Percentiles rank a stretch among this genome's conserved stretches.
Conservation (phyloP, 2,329 filamentous ascomycete genomes). For the Didymella sp. region DNA sequence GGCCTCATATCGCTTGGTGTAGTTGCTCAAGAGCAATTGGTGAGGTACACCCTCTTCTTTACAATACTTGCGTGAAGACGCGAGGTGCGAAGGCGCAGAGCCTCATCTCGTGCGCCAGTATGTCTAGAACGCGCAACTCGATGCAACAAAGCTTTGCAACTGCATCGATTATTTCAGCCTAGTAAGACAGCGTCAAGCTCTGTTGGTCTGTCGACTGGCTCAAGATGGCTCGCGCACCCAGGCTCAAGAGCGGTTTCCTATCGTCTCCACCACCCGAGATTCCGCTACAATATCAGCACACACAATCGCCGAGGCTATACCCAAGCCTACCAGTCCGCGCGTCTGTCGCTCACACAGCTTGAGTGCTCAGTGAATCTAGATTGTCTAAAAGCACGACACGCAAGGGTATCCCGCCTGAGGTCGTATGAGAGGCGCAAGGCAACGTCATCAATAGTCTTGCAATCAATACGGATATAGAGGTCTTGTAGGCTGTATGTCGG, state of each 20-base stretch:
- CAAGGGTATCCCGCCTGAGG: not conserved
- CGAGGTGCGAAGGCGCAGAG: not conserved
- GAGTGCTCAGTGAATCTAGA: not conserved
- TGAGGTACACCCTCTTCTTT: not conserved
- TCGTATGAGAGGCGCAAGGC: conserved; percentile 5
- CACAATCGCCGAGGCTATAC: not conserved
- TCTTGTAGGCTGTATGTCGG: not conserved
- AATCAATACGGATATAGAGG: conserved; percentile 5
- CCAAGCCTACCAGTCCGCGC: not conserved
- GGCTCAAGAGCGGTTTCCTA: not conserved
- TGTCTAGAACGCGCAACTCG: not conserved
- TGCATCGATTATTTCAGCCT: not conserved
- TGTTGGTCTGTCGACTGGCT: not conserved
- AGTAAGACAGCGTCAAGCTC: not conserved
- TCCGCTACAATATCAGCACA: not conserved
- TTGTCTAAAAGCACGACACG: not conserved
- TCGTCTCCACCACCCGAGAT: not conserved
- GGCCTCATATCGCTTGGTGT: too few relatives aligned
- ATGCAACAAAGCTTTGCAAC: not conserved
- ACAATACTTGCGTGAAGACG: not conserved
- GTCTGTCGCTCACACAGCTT: not conserved
- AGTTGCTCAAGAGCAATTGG: too few relatives aligned
- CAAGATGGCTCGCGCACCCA: not conserved
- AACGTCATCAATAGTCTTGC: conserved; percentile 9
- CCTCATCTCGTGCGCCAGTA: not conserved